A percentile compares a stretch with the other conserved stretches of the same genome.
Conservation (phyloP, 108 stramenopile genomes). For the Skeletonema marinoi region DNA sequence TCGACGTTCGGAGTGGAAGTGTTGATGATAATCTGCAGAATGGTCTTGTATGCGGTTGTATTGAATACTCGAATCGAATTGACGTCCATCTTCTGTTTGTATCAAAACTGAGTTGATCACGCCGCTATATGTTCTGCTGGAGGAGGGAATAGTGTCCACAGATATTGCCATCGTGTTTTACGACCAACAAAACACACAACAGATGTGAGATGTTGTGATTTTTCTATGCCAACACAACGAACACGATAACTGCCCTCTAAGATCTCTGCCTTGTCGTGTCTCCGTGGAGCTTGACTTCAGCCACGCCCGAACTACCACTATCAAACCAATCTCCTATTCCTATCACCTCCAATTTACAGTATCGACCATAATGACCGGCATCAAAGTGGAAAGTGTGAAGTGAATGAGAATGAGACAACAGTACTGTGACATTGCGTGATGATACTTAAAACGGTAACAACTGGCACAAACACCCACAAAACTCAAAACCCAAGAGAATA, state of each 20-base stretch:
- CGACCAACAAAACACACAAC: neutral
- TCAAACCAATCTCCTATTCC: no score
- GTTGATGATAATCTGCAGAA: neutral
- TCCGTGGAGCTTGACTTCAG: no score
- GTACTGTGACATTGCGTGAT: no score
- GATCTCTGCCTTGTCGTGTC: no score
- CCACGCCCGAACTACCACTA: no score
- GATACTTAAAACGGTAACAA: no score
- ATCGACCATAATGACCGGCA: no score
- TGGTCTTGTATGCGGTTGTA: neutral
- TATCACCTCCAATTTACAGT: no score
- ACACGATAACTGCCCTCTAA: neutral
- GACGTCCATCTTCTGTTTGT: conserved; percentile 2
- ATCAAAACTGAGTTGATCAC: neutral
- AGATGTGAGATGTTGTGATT: neutral
- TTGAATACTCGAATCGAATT: neutral
- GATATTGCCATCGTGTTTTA: neutral
- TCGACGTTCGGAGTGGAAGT: neutral
- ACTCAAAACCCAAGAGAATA: no score
- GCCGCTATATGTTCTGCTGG: neutral
- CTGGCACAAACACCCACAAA: no score
- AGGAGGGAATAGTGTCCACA: neutral
- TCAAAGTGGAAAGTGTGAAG: no score
- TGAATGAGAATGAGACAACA: no score
- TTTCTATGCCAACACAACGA: neutral